These are phyloP conservation scores for Microstegium vimineum DNA, from an alignment of 176 grass and related monocot genomes.

Conservation along the genomic window DNA sequence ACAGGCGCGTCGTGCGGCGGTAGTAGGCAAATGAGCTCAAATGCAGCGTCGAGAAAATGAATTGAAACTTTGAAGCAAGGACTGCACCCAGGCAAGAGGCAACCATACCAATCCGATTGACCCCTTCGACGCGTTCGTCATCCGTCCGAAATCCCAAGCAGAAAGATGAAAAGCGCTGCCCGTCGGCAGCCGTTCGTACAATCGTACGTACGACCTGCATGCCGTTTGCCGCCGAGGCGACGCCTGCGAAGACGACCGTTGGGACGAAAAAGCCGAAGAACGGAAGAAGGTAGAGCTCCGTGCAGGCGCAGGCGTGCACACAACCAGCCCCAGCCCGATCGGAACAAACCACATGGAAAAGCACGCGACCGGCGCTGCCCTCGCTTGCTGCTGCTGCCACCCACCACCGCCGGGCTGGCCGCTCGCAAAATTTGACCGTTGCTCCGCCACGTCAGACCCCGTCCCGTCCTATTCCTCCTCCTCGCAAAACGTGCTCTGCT, in stretches of 20 bases:
- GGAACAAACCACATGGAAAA: neutral
- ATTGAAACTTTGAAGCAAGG: no score
- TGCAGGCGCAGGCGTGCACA: neutral
- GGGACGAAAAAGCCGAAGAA: neutral
- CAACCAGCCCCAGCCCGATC: neutral
- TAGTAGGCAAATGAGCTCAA: no score
- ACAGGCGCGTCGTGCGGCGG: no score
- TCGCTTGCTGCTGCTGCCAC: no score
- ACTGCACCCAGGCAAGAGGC: no score
- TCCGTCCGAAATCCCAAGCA: neutral
- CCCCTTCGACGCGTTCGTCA: neutral
- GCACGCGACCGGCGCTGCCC: neutral
- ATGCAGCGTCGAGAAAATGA: no score
- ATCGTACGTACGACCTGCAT: no score
- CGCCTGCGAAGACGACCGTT: no score
- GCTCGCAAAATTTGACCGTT: slow-evolving; percentile 58
- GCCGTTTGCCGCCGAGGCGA: neutral
- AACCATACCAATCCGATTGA: neutral
- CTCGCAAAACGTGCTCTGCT: slow-evolving; percentile 1
- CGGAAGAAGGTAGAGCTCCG: no score
- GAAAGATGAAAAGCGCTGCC: no score
- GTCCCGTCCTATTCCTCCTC: neutral
- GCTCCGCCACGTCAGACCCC: slow-evolving; percentile 10
- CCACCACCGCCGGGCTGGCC: neutral
- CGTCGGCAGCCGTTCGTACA: no score